Conservation (phyloP, 108 stramenopile species). For the Skeletonema menzelii region DNA sequence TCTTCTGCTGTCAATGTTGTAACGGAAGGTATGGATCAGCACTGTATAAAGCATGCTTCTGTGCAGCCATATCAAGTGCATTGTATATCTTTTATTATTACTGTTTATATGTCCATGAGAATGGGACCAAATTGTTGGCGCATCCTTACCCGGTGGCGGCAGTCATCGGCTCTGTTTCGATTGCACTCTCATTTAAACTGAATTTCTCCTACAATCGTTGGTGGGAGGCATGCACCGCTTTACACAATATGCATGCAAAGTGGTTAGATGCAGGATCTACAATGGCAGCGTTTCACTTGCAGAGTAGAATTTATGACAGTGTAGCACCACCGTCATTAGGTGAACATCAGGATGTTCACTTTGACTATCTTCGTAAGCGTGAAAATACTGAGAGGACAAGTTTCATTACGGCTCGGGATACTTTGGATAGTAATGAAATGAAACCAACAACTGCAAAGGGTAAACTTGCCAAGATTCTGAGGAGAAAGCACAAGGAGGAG, state of each 20-base stretch:
- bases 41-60: conserved; percentile 6
- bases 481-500: background rate
- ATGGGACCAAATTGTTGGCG: conserved; percentile 2
- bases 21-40: conserved; percentile 12
- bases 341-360: conserved; percentile 45
- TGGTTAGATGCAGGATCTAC: conserved; percentile 70
- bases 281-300: conserved; percentile 71
- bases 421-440: background rate
- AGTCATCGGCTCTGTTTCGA: conserved; percentile 61
- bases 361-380: conserved; percentile 21
- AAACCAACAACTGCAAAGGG: background rate
- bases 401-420: background rate
- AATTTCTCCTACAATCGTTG: conserved; percentile 52
- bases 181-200: conserved; percentile 63
- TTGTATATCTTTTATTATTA: conserved; percentile 4
- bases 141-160: conserved; percentile 76
- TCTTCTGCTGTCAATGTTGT: background rate
- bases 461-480: background rate
- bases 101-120: background rate
- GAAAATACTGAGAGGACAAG: conserved; percentile 14
- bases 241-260: conserved; percentile 73
- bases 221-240: conserved; percentile 73
- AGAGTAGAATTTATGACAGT: conserved; percentile 51
- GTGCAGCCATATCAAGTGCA: background rate
- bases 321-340: conserved; percentile 69